Evolutionary conservation across 1,284 basidiomycete species (phyloP), one percentile per base, ranked within the genome.

Genomic region (Crucibulum parvulum): DNA sequence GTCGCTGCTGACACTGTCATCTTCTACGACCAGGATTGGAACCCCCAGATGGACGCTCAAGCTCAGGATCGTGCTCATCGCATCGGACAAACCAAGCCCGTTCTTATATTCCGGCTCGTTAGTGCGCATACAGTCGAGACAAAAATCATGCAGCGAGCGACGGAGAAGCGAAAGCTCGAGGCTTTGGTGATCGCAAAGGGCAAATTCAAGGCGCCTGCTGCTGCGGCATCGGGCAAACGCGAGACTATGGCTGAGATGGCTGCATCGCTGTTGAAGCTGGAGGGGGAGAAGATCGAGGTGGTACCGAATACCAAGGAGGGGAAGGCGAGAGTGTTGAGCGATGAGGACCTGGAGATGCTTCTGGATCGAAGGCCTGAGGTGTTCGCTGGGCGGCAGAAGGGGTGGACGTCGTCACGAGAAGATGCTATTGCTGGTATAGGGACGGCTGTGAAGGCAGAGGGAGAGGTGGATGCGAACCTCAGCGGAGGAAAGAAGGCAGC

Each of bases 11-110:
- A 99, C 72, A 96, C 94, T 0, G 94, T 96, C 58, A 94, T 96
- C 59, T 95, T 96, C 76, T 98, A 96, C 70, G 96, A 98, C 70
- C 93, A 95, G 69, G 96, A 98, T 72, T 97, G 96, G 94, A 98
- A 96, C 70, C 96, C 96, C 0, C 95, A 97, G 80, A 95, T 96
- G 90, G 97, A 99, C 66, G 81, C 95, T 5, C 96, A 99, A 75
- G 97, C 97, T 0, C 95, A 97, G 74, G 97, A 98, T 71, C 87
- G 96, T 37, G 96, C 95, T 0, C 96, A 99, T 75, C 89, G 96
- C 7, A 99, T 99, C 60, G 96, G 96, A 2, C 96, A 98, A 77
- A 96, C 89, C 16, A 90, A 83, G 65, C 93, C 94, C 2, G 93
- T 96, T 56, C 82, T 96, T 51, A 88, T 98, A 58, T 98, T 95